A percentile compares a stretch with the other conserved stretches of the same genome.
Conservation (phyloP, 192 early-diverging fungal genomes). For the Coemansia sp. region DNA sequence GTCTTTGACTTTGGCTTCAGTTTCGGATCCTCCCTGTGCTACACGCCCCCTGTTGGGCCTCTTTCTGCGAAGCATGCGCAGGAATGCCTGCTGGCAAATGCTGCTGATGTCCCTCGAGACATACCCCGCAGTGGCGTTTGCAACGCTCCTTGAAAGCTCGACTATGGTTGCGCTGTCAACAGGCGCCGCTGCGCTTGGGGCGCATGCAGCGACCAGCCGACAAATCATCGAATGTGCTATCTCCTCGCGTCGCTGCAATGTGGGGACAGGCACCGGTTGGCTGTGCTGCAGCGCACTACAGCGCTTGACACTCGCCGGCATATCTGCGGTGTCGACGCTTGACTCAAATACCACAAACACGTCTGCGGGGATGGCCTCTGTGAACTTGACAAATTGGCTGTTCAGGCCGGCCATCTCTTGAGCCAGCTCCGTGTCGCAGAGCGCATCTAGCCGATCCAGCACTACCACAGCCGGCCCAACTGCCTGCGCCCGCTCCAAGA, state of each 20-base stretch:
- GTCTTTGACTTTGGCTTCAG: no score
- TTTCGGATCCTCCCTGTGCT: no score
- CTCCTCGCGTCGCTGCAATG: slow-evolving; percentile 16
- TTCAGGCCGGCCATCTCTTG: slow-evolving; percentile 10
- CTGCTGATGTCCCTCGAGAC: slow-evolving; percentile 36
- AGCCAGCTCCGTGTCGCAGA: slow-evolving; percentile 21
- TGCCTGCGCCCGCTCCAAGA: slow-evolving; percentile 12
- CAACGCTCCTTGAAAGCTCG: slow-evolving; percentile 13
- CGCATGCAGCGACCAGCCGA: neutral
- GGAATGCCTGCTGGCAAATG: slow-evolving; percentile 32
- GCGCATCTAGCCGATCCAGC: slow-evolving; percentile 16
- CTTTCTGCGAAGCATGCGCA: slow-evolving; percentile 17
- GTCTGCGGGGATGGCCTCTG: slow-evolving; percentile 11
- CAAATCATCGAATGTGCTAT: slow-evolving; percentile 7
- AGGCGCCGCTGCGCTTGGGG: neutral
- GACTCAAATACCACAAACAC: slow-evolving; percentile 39
- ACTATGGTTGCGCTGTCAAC: neutral
- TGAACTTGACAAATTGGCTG: slow-evolving; percentile 19
- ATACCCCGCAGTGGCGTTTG: slow-evolving; percentile 42
- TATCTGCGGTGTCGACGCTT: slow-evolving; percentile 7
- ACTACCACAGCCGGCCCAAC: slow-evolving; percentile 27
- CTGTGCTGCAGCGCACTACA: slow-evolving; percentile 20
- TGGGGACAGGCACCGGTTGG: slow-evolving; percentile 12
- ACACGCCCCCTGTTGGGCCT: no score
- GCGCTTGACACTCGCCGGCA: slow-evolving; percentile 20